A percentile compares a stretch with the other conserved stretches of the same genome.
phyloP scores from a whole-genome alignment of 192 early-diverging fungal genomes.

The Backusella tuberculispora region DNA sequence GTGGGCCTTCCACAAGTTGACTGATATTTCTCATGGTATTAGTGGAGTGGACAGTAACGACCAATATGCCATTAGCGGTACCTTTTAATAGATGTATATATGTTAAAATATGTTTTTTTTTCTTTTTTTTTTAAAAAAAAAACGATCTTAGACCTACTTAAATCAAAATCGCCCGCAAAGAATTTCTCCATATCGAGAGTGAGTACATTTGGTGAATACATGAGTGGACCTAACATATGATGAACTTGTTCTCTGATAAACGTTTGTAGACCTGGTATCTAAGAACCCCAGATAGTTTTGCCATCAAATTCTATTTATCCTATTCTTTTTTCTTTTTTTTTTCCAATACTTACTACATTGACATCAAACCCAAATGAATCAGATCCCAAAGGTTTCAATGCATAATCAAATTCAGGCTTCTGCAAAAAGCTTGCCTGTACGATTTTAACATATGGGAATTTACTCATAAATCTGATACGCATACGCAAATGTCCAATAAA shows the following conservation, averaged over 20 bases:
- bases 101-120: background rate
- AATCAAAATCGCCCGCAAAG: slow-evolving; percentile 38
- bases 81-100: background rate
- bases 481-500: slow-evolving; percentile 70
- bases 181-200: slow-evolving; percentile 36
- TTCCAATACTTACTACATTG: slow-evolving; percentile 49
- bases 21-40: slow-evolving; percentile 20
- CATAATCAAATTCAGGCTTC: slow-evolving; percentile 77
- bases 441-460: slow-evolving; percentile 72
- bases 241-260: slow-evolving; percentile 66
- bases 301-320: background rate
- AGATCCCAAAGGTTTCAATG: slow-evolving; percentile 74
- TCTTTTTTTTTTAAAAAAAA: background rate
- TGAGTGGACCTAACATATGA: slow-evolving; percentile 53
- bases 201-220: slow-evolving; percentile 44
- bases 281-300: background rate
- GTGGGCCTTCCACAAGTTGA: slow-evolving; percentile 10
- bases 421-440: slow-evolving; percentile 76
- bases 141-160: slow-evolving; percentile 18
- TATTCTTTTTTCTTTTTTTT: background rate
- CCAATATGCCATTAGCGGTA: slow-evolving; percentile 41
- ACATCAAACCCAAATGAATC: slow-evolving; percentile 74
- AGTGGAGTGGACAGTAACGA: slow-evolving; percentile 33
- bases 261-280: slow-evolving; percentile 67
- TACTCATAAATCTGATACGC: slow-evolving; percentile 70